phyloP scores from a whole-genome alignment of 129 eudicot species.

The Gnaphalium uliginosum region DNA sequence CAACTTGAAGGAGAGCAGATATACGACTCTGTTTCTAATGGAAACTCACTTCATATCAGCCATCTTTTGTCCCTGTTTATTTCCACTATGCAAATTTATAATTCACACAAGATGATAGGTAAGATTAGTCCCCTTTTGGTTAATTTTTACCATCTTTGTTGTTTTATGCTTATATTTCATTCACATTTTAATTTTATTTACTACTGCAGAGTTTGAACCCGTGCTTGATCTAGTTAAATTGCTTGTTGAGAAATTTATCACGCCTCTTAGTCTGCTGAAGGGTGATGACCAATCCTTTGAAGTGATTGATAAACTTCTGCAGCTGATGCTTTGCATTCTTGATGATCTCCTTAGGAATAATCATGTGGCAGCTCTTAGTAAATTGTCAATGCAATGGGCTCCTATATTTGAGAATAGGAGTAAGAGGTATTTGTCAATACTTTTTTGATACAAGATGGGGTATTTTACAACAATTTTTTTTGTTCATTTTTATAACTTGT shows the following conservation, averaged over 20 bases:
- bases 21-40: conserved; percentile 30
- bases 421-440: conserved; percentile 44
- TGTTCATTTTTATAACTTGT: conserved; percentile 8
- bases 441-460: conserved; percentile 12
- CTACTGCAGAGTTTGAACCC: conserved; percentile 50
- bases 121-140: conserved; percentile 10
- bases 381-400: conserved; percentile 62
- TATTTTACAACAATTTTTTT: background rate
- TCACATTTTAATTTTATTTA: conserved; percentile 10
- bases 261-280: conserved; percentile 29
- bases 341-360: conserved; percentile 55
- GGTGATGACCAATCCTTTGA: conserved; percentile 39
- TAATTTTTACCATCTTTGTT: background rate
- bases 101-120: conserved; percentile 55
- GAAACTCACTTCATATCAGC: conserved; percentile 44
- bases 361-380: conserved; percentile 30
- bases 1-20: conserved; percentile 44
- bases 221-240: conserved; percentile 50
- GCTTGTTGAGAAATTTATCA: conserved; percentile 49
- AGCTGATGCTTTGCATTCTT: conserved; percentile 67
- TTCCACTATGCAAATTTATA: conserved; percentile 49
- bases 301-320: conserved; percentile 51
- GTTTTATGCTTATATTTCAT: background rate
- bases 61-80: conserved; percentile 69
- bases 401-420: conserved; percentile 60